Evolutionary conservation across 352 stramenopile genomes (phyloP), one percentile per base, ranked within the genome.

Genomic region (Pilasporangium apinafurcum): DNA sequence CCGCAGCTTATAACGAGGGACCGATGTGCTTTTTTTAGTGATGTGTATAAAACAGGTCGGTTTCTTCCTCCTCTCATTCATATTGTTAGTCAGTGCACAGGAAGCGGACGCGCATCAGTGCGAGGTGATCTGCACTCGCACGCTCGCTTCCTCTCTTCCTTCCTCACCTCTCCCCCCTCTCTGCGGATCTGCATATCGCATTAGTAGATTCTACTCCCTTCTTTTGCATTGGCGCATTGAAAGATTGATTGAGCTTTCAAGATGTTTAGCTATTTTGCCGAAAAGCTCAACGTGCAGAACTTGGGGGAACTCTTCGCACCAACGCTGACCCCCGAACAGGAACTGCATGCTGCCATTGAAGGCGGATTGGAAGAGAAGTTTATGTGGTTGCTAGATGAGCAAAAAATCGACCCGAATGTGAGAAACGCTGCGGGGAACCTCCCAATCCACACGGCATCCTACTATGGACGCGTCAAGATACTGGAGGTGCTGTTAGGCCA

Each of bases 231-330:
- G n/a, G n/a, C n/a, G n/a, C n/a, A n/a, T n/a, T n/a, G n/a, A n/a
- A n/a, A n/a, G n/a, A n/a, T 31, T 17, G 37, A 18, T 51, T 9
- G 26, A 21, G 30, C 48, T 5, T 13, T 29, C 41, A 44, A 43
- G 28, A 95, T 95, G 84, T 95, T 95, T 48, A 83, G 75, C 48
- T 95, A 76, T 65, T 76, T 95, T 41, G 82, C 80, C 24, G 83
- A 95, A 49, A 90, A 89, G 58, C 75, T 93, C 52, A 95, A 95
- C 33, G 78, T 94, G 37, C 92, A 91, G 64, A 90, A 87, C 49
- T 46, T 95, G 59, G 84, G 80, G 44, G 78, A 93, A 69, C 72
- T 93, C 45, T 57, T 95, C 53, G 84, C 84, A 53, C 84, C 84
- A 3, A 88, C 84, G 41, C 69, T 88, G 47, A 92, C 77, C 44